These are phyloP conservation scores for Pseudozyma tsukubaensis DNA, from an alignment of 1,284 basidiomycete species.

Conservation along the genomic window DNA sequence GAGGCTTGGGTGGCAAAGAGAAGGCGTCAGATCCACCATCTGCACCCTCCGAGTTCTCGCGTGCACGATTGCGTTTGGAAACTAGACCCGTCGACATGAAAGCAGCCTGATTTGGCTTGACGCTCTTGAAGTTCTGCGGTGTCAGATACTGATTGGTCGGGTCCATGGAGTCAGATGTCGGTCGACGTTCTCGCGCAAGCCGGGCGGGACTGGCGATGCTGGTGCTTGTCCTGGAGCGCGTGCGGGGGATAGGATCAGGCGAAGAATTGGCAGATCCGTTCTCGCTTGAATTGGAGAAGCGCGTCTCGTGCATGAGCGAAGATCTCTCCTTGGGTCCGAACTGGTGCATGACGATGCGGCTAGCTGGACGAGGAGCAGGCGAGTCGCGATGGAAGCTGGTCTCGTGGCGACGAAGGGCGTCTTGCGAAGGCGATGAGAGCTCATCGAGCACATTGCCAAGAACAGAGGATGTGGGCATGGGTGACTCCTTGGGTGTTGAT, in stretches of 20 bases:
- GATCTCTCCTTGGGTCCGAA: constrained; percentile 56
- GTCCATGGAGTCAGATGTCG: constrained; percentile 33
- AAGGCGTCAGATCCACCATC: constrained; percentile 44
- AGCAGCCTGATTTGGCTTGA: constrained; percentile 70
- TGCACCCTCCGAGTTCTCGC: constrained; percentile 39
- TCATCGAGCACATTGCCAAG: constrained; percentile 26
- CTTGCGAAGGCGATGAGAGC: constrained; percentile 36
- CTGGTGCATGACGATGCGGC: constrained; percentile 17
- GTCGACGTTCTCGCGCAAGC: constrained; percentile 35
- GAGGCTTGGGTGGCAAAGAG: constrained; percentile 43
- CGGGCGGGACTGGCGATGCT: constrained; percentile 32
- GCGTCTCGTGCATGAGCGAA: constrained; percentile 51
- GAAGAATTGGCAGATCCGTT: constrained; percentile 36
- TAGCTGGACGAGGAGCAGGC: constrained; percentile 26
- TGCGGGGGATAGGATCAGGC: constrained; percentile 36
- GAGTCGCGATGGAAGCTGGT: constrained; percentile 44
- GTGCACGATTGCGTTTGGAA: constrained; percentile 62
- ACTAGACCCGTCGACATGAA: constrained; percentile 70
- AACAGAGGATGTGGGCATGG: neutral
- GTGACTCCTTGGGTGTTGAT: constrained; percentile 18
- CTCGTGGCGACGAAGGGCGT: constrained; percentile 35
- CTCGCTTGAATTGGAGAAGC: constrained; percentile 42
- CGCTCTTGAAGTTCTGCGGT: constrained; percentile 70
- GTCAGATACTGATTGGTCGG: constrained; percentile 54
- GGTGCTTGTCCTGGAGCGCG: constrained; percentile 35